These are phyloP conservation scores for Microdochium bolleyi DNA, from an alignment of 2,329 filamentous ascomycete genomes.

Conservation along the genomic window DNA sequence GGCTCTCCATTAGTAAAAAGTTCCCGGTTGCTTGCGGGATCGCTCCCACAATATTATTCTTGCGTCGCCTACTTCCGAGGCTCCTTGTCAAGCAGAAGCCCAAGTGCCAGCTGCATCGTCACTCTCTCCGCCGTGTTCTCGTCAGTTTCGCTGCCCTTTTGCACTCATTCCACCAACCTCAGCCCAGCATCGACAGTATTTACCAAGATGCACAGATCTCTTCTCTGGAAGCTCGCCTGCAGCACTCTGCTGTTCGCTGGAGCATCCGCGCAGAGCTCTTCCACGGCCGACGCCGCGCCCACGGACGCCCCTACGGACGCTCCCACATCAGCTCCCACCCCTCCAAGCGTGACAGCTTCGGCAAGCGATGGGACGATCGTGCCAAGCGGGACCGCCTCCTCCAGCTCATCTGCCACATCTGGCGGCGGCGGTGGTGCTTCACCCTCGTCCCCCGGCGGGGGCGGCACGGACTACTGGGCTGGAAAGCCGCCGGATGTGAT, in stretches of 20 bases:
- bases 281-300: background rate
- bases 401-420: slow-evolving; percentile 9
- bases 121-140: background rate
- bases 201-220: background rate
- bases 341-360: background rate
- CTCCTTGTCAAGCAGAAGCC: too few species aligned
- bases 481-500: slow-evolving; percentile 43
- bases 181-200: background rate
- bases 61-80: too few species aligned
- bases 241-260: background rate
- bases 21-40: too few species aligned
- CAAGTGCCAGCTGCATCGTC: background rate
- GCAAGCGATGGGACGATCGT: slow-evolving; percentile 3
- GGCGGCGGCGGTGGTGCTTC: slow-evolving; percentile 10
- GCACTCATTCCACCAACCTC: background rate
- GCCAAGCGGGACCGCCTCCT: slow-evolving; percentile 6
- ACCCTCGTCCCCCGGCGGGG: slow-evolving; percentile 14
- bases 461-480: slow-evolving; percentile 12
- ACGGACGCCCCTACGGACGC: slow-evolving; percentile 7
- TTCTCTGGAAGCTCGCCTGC: background rate
- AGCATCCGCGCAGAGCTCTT: background rate
- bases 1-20: too few species aligned
- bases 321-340: background rate
- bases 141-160: background rate
- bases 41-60: too few species aligned